Base-by-base conservation (phyloP, 108 stramenopile genomes). In the Stephanodiscus triporus region DNA sequence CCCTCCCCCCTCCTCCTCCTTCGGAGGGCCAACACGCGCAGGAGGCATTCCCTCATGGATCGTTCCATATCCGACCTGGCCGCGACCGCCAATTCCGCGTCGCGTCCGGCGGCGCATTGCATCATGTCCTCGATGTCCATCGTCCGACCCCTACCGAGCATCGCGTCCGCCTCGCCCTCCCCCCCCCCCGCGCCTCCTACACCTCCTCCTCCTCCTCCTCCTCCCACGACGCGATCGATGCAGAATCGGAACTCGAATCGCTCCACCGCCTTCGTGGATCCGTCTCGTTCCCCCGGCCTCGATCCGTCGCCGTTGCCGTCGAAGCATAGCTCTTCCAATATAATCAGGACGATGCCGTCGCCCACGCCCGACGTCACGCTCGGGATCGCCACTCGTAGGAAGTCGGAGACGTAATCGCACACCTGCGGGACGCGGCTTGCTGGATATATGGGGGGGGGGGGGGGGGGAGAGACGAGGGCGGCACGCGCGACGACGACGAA, bases 371-470 rank as follows among this genome's bases (percentile, higher is more conserved):
- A 27, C 22, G 76, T 51, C 4, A 81, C 47, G 34, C 60, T 42
- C 17, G 83, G 83, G 24, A 80, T 48, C 26, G 83, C 83, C 37
- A 84, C 70, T 36, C 48, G 62, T 43, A 84, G 72, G 50, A 81
- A 81, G 26, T 77, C 62, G 9, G 53, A 23, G 50, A 84, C 72
- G 65, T 84, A 84, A 17, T 77, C 76, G 0, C 72, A 23, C 14
- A 84, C 75, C 17, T 56, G 53, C 2, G 83, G 83, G 8, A 81
- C 70, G 14, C 79, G 68, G 32, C 55, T 66, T 16, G 79, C 76
- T 45, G 43, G 40, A 9, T 4, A 9, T 9, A 13, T 4, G 9
- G 40, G 40, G 9, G 40, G 40, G 40, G 4, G 43, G 43, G 16
- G 43, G 43, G 13, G 43, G 43, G 40, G 40, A 0, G 40, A 11